These are phyloP conservation scores for Exserohilum turcica DNA, from an alignment of 2,329 filamentous ascomycete genomes.

Conservation along the genomic window DNA sequence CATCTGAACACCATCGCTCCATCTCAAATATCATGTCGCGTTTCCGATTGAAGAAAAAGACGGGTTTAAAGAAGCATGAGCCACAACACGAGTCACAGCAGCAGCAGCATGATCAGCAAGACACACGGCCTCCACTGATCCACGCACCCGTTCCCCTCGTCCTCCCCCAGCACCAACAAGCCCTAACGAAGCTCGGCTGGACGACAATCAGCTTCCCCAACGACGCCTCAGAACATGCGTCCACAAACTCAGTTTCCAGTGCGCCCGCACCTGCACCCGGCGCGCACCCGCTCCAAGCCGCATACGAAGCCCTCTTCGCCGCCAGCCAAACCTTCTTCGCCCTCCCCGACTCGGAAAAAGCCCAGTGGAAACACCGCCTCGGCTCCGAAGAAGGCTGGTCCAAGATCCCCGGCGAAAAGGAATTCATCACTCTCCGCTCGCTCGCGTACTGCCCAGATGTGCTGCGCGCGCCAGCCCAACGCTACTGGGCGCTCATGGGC, in stretches of 20 bases:
- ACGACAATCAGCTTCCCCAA: constrained; percentile 43
- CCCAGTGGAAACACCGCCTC: constrained; percentile 40
- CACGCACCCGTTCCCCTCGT: constrained; percentile 38
- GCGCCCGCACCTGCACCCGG: constrained; percentile 2
- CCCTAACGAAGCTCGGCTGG: constrained; percentile 42
- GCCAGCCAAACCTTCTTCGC: constrained; percentile 43
- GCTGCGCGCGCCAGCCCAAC: constrained; percentile 34
- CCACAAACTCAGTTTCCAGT: not conserved
- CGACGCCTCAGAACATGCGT: not conserved
- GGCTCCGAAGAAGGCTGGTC: constrained; percentile 46
- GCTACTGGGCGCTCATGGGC: constrained; percentile 43
- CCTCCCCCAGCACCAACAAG: constrained; percentile 38
- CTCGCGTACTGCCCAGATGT: constrained; percentile 40
- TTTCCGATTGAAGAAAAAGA: constrained; percentile 28
- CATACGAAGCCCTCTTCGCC: constrained; percentile 36
- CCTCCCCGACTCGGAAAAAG: constrained; percentile 31
- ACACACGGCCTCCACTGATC: constrained; percentile 30
- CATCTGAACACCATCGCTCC: constrained; percentile 26
- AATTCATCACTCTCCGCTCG: constrained; percentile 47
- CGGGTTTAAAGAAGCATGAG: not conserved
- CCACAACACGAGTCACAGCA: not conserved
- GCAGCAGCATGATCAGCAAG: not conserved
- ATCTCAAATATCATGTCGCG: constrained; percentile 39
- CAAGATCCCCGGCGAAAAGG: constrained; percentile 45
- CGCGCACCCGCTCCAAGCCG: constrained; percentile 38